phyloP scores from a whole-genome alignment of 2,329 filamentous ascomycete species.

The Aspergillus versicolor region DNA sequence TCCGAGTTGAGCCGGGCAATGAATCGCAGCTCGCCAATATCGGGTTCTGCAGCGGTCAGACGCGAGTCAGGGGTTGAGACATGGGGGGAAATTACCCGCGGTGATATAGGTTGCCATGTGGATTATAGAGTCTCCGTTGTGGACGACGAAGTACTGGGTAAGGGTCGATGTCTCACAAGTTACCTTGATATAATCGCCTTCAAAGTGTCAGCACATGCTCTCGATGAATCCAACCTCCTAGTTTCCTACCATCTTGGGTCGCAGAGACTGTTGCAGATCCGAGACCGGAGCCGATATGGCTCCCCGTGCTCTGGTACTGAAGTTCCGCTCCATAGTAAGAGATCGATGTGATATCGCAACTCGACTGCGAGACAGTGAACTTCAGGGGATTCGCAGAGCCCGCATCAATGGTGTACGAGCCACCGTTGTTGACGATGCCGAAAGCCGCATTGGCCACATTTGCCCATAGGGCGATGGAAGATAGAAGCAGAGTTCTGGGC shows the following conservation, averaged over 20 bases:
- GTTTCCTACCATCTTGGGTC: slow-evolving; percentile 33
- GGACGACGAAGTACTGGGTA: slow-evolving; percentile 64
- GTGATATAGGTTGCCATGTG: slow-evolving; percentile 64
- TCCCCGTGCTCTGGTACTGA: slow-evolving; percentile 53
- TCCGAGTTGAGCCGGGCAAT: slow-evolving; percentile 59
- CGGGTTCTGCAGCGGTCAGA: slow-evolving; percentile 42
- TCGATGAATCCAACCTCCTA: neutral
- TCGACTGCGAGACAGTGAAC: slow-evolving; percentile 53
- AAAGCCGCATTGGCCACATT: slow-evolving; percentile 27
- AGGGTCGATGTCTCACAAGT: slow-evolving; percentile 60
- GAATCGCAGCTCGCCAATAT: slow-evolving; percentile 62
- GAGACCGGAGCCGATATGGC: slow-evolving; percentile 61
- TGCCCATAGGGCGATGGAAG: slow-evolving; percentile 22
- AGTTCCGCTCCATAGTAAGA: slow-evolving; percentile 60
- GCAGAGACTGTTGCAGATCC: slow-evolving; percentile 58
- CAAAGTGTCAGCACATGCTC: neutral
- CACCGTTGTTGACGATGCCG: slow-evolving; percentile 23
- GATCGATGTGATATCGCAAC: slow-evolving; percentile 65
- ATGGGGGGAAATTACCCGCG: slow-evolving; percentile 26
- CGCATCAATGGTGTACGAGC: slow-evolving; percentile 48
- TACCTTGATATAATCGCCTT: slow-evolving; percentile 56
- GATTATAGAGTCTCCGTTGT: slow-evolving; percentile 59
- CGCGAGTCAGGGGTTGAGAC: neutral
- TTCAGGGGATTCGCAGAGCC: slow-evolving; percentile 51
- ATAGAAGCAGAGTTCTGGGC: slow-evolving; percentile 17